Evolutionary conservation across 1,139 yeast species (phyloP).

Genomic region (Candida anutae): DNA sequence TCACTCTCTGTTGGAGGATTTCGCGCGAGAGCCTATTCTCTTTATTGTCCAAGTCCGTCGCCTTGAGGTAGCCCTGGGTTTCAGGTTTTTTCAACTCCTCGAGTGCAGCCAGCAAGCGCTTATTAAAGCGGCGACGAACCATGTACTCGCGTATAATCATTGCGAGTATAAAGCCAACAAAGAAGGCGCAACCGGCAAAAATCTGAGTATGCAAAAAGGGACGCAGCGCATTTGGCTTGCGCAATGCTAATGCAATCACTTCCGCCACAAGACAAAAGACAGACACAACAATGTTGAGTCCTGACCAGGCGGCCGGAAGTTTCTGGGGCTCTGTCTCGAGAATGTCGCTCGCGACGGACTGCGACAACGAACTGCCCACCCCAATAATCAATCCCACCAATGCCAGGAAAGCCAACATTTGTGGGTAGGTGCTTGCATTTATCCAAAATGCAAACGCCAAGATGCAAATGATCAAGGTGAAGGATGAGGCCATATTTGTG

Average conservation of each 20-base stretch:
- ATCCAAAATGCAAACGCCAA: constrained; percentile 47
- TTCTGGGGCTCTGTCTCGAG: constrained; percentile 27
- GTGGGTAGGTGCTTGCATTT: constrained; percentile 41
- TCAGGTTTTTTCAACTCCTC: constrained; percentile 4
- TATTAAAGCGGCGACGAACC: constrained; percentile 13
- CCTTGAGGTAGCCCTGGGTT: constrained; percentile 9
- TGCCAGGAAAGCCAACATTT: constrained; percentile 46
- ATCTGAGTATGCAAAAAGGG: constrained; percentile 57
- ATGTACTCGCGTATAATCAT: constrained; percentile 24
- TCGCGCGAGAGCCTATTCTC: constrained; percentile 1
- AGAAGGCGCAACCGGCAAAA: constrained; percentile 45
- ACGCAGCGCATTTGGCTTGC: constrained; percentile 16
- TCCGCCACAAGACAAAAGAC: constrained; percentile 38
- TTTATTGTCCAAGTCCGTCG: constrained; percentile 1
- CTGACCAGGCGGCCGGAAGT: constrained; percentile 56
- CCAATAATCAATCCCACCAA: constrained; percentile 52
- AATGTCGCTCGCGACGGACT: constrained; percentile 53
- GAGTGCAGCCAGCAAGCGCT: constrained; percentile 7
- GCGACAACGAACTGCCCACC: constrained; percentile 56
- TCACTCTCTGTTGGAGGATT: constrained; percentile 4
- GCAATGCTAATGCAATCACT: constrained; percentile 41
- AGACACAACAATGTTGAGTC: constrained; percentile 42
- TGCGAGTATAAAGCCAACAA: constrained; percentile 21
- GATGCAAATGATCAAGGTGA: constrained; percentile 24
- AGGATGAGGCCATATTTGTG: constrained; percentile 36